phyloP scores from a whole-genome alignment of 1,284 basidiomycete genomes.

The Neonothopanus nambi region DNA sequence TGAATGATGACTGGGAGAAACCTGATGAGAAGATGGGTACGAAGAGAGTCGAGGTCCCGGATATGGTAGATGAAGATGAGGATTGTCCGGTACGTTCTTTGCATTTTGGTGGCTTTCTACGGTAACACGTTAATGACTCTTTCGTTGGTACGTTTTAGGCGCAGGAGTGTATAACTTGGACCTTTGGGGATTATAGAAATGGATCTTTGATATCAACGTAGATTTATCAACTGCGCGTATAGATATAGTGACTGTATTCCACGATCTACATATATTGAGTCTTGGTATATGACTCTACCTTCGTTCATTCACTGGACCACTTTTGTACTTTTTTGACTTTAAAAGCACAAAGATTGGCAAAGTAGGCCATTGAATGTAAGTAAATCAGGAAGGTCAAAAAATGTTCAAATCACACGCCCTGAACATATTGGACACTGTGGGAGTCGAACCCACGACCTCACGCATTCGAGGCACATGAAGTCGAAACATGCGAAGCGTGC shows the following conservation, averaged over 20 bases:
- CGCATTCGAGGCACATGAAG: neutral
- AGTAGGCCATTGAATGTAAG: no score
- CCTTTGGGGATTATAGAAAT: conserved; percentile 9
- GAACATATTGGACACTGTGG: conserved; percentile 15
- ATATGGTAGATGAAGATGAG: conserved; percentile 36
- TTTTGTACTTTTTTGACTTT: no score
- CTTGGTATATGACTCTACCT: no score
- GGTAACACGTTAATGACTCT: no score
- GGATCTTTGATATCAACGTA: neutral
- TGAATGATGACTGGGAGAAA: conserved; percentile 62
- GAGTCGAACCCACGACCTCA: conserved; percentile 15
- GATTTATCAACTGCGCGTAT: no score
- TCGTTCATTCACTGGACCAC: no score
- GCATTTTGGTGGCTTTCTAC: neutral
- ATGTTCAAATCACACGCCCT: no score
- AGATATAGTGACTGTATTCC: no score
- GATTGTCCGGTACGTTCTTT: conserved; percentile 32
- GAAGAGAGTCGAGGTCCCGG: conserved; percentile 32
- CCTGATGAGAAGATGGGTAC: conserved; percentile 32
- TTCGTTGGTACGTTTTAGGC: neutral
- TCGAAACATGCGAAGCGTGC: conserved; percentile 15
- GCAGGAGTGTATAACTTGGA: conserved; percentile 13
- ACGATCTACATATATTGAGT: no score
- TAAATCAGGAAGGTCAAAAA: no score
- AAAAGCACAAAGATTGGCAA: no score